A percentile compares a stretch with the other conserved stretches of the same genome.
These are phyloP conservation scores for Fusarium mundagurra DNA, from an alignment of 2,329 filamentous ascomycete species.

Conservation along the genomic window DNA sequence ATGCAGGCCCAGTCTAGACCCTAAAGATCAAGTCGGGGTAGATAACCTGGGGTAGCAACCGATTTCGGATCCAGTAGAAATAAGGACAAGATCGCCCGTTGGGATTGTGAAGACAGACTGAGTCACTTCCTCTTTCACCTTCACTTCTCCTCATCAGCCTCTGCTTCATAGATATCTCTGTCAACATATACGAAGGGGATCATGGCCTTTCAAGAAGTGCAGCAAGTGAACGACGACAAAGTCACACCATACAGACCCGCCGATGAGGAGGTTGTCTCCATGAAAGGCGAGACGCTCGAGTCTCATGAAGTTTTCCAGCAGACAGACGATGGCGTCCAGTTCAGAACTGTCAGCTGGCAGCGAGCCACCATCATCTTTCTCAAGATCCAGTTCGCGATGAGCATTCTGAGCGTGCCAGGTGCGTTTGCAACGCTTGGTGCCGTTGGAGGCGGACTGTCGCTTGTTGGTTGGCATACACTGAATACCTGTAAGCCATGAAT, in stretches of 20 bases:
- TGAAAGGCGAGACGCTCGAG: not conserved
- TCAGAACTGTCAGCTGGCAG: conserved; percentile 51
- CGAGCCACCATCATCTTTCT: conserved; percentile 53
- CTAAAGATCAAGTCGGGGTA: not conserved
- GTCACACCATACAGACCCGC: not conserved
- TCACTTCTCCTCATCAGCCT: not conserved
- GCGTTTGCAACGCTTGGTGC: conserved; percentile 40
- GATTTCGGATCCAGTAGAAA: not conserved
- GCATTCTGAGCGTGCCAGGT: conserved; percentile 34
- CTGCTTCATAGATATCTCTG: not conserved
- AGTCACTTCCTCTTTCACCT: not conserved
- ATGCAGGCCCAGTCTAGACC: not conserved
- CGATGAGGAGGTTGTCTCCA: not conserved
- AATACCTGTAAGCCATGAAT: not conserved
- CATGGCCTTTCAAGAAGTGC: not conserved
- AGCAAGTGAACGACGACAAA: not conserved
- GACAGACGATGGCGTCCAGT: conserved; percentile 42
- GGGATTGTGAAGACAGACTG: not conserved
- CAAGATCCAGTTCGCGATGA: conserved; percentile 44
- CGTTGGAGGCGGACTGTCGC: not conserved
- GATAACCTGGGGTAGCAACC: not conserved
- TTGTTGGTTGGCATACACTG: not conserved
- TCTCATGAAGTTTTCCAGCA: conserved; percentile 42
- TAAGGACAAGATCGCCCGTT: not conserved
- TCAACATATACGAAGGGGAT: not conserved